Evolutionary conservation across 441 rosid genomes (phyloP).

Genomic region (Brassica balearica): DNA sequence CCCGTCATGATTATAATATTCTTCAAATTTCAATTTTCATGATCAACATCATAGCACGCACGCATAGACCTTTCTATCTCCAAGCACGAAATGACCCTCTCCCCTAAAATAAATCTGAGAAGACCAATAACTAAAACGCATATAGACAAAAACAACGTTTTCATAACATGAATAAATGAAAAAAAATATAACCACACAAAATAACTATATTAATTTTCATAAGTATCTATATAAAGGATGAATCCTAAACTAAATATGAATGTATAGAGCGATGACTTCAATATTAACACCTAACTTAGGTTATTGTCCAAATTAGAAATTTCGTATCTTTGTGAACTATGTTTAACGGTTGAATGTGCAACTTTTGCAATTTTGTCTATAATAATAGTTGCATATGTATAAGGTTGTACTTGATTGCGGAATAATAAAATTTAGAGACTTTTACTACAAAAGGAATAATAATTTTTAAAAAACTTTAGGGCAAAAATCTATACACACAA

Average conservation of each 20-base stretch:
- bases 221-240: not conserved
- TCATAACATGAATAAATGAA: not conserved
- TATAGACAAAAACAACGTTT: not conserved
- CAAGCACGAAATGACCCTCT: slow-evolving; percentile 36
- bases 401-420: no score
- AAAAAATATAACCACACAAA: not conserved
- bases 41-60: slow-evolving; percentile 47
- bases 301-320: not conserved
- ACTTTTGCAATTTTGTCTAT: no score
- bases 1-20: slow-evolving; percentile 30
- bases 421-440: not conserved
- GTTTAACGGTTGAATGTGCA: no score
- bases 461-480: not conserved
- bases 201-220: not conserved
- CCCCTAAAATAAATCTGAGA: not conserved
- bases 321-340: not conserved
- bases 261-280: not conserved
- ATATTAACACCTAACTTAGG: no score
- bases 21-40: slow-evolving; percentile 31
- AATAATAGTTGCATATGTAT: no score
- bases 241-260: not conserved
- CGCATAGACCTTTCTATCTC: slow-evolving; percentile 35
- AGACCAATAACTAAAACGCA: slow-evolving; percentile 21
- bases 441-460: not conserved
- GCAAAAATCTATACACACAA: not conserved